A percentile compares a stretch with the other conserved stretches of the same genome.
Conservation (phyloP, 2,329 filamentous ascomycete species). For the Coniochaeta pulveracea region DNA sequence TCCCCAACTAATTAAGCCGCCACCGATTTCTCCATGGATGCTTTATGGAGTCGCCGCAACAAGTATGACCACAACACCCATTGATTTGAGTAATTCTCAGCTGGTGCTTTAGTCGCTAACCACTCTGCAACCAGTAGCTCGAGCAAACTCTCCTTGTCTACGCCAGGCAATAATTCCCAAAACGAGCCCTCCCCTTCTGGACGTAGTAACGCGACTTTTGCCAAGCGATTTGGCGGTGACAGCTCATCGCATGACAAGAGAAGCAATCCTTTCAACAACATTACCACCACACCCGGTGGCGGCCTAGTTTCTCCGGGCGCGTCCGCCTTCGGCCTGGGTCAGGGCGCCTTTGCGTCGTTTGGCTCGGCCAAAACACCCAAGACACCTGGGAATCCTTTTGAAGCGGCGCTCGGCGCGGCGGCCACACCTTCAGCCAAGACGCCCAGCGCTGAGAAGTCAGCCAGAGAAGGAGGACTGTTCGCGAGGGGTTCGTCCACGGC, state of each 20-base stretch:
- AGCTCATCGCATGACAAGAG: constrained; percentile 60
- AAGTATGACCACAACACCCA: constrained; percentile 45
- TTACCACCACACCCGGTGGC: constrained; percentile 60
- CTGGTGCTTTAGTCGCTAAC: neutral
- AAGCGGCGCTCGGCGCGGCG: constrained; percentile 51
- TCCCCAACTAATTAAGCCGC: constrained; percentile 9
- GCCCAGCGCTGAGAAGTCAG: constrained; percentile 51
- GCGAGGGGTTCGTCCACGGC: constrained; percentile 10
- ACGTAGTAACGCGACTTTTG: constrained; percentile 44
- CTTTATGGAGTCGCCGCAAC: constrained; percentile 70
- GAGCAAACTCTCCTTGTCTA: constrained; percentile 86
- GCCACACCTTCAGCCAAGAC: constrained; percentile 30
- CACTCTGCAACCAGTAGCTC: constrained; percentile 39
- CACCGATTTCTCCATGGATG: constrained; percentile 40
- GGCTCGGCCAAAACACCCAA: constrained; percentile 82
- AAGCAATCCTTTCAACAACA: constrained; percentile 67
- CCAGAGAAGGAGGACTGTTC: constrained; percentile 30
- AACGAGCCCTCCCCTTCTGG: constrained; percentile 33
- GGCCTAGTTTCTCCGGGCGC: constrained; percentile 66
- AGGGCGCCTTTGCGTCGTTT: constrained; percentile 94
- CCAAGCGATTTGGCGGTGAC: constrained; percentile 66
- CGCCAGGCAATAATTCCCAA: constrained; percentile 43
- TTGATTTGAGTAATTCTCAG: no score
- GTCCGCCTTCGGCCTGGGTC: constrained; percentile 86
- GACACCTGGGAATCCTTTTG: constrained; percentile 68